Evolutionary conservation across 805 yeast species (phyloP), one percentile per base, ranked within the genome.

Genomic region (Candida multigemmis): DNA sequence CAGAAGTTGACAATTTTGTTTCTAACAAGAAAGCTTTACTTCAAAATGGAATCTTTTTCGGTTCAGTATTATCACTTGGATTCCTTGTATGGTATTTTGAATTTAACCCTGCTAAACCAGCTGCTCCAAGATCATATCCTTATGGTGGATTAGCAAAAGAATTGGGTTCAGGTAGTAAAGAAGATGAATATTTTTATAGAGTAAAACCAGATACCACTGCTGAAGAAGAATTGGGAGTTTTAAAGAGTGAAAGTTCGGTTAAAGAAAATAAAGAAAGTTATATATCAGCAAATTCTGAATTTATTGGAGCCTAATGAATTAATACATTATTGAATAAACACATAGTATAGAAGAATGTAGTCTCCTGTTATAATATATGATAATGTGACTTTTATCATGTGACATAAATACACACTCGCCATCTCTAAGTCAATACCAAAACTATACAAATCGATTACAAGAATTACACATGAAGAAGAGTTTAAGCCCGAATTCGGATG

Each of bases 81-180:
- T 51, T 47, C 14, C 31, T 46, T 21, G 47, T 61, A 27, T 46
- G 52, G 37, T 65, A 28, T 56, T 70, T 50, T 67, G 70, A 60
- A 51, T 60, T 39, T 64, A 71, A 50, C 59, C 74, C 59, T 44
- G 84, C 74, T 38, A 67, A 74, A 50, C 80, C 82, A 18, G 85
- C 84, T 28, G 74, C 72, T 56, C 84, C 85, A 30, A 69, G 93
- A 56, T 67, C 74, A 20, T 83, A 66, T 50, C 91, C 91, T 15
- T 65, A 65, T 43, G 79, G 71, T 31, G 94, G 94, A 3, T 66
- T 84, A 40, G 81, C 82, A 42, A 69, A 63, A 46, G 83, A 71
- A 35, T 62, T 81, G 35, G 94, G 94, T 28, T 82, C 82, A 5
- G 63, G 62, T 18, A 56, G 50, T 22, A 61, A 53, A 18, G 67